Percentiles rank a stretch among this genome's conserved stretches.
These are phyloP conservation scores for Colletotrichum scovillei DNA, from an alignment of 2,329 filamentous ascomycete species.

Conservation along the genomic window DNA sequence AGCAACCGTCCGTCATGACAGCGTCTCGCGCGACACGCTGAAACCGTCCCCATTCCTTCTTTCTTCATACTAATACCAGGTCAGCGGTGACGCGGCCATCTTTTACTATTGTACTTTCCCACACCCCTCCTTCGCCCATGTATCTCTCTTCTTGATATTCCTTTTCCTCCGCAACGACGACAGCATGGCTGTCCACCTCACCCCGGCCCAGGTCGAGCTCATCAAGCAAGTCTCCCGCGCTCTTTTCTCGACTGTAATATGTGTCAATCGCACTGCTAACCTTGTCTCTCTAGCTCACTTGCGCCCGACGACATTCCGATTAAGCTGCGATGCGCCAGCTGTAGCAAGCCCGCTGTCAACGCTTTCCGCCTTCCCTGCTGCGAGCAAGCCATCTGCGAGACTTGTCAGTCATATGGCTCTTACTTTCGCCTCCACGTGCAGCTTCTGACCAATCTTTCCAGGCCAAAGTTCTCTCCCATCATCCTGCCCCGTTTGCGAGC, in stretches of 20 bases:
- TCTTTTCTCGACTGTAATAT: not conserved
- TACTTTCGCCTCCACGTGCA: not conserved
- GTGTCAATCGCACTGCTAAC: slow-evolving; percentile 9
- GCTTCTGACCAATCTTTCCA: slow-evolving; percentile 49
- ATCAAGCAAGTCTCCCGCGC: slow-evolving; percentile 57
- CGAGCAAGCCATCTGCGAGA: slow-evolving; percentile 92
- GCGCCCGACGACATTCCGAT: slow-evolving; percentile 90
- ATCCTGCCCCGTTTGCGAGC: slow-evolving; percentile 92
- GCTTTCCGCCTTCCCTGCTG: slow-evolving; percentile 94
- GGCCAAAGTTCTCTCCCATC: slow-evolving; percentile 81
- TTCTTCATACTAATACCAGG: not conserved
- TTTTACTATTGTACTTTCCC: slow-evolving; percentile 22
- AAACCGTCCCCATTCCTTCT: not conserved
- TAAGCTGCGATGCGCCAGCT: slow-evolving; percentile 94
- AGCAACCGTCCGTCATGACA: slow-evolving; percentile 25
- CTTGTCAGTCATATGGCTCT: slow-evolving; percentile 70
- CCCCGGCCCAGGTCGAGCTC: slow-evolving; percentile 67
- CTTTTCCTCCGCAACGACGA: slow-evolving; percentile 31
- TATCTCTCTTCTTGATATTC: slow-evolving; percentile 30
- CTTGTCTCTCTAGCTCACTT: slow-evolving; percentile 69
- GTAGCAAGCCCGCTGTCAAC: slow-evolving; percentile 90
- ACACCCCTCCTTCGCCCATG: slow-evolving; percentile 33
- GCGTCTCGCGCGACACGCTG: slow-evolving; percentile 25
- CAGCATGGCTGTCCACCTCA: slow-evolving; percentile 45
- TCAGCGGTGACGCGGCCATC: not conserved